These are phyloP conservation scores for Wickerhamiella azyma DNA, from an alignment of 805 yeast genomes.

Conservation along the genomic window DNA sequence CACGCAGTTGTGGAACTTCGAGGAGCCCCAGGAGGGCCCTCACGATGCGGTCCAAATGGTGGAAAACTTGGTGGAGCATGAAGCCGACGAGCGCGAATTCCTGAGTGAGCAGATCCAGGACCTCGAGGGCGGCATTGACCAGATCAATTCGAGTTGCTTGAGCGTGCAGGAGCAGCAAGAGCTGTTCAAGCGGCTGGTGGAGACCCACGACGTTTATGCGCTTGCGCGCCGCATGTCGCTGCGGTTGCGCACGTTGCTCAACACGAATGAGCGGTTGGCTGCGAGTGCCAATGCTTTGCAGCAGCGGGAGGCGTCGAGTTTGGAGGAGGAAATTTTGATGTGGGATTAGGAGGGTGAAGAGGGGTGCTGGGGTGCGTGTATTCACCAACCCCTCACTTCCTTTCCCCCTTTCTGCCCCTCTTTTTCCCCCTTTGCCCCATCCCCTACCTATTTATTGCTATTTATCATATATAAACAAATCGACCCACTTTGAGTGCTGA, in stretches of 20 bases:
- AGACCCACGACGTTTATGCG: constrained; percentile 2
- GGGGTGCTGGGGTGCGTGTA: too few species aligned
- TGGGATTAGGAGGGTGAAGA: neutral
- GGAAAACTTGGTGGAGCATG: neutral
- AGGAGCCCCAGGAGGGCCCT: neutral
- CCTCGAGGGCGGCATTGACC: neutral
- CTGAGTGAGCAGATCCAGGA: neutral
- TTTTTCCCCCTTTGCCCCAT: too few species aligned
- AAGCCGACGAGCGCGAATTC: neutral
- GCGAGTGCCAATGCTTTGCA: neutral
- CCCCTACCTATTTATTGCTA: neutral
- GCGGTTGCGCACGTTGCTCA: constrained; percentile 1
- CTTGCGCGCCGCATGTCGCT: constrained; percentile 7
- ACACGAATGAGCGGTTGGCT: neutral
- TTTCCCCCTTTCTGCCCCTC: too few species aligned
- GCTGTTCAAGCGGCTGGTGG: neutral
- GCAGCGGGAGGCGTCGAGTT: neutral
- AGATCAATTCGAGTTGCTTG: neutral
- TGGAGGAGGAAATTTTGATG: constrained; percentile 1
- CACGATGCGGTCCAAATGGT: neutral
- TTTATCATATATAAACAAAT: neutral
- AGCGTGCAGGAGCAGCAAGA: neutral
- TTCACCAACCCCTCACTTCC: too few species aligned
- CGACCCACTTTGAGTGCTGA: neutral
- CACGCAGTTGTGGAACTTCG: neutral